phyloP scores from a whole-genome alignment of 2,329 filamentous ascomycete genomes.

The Penicillium sp. region DNA sequence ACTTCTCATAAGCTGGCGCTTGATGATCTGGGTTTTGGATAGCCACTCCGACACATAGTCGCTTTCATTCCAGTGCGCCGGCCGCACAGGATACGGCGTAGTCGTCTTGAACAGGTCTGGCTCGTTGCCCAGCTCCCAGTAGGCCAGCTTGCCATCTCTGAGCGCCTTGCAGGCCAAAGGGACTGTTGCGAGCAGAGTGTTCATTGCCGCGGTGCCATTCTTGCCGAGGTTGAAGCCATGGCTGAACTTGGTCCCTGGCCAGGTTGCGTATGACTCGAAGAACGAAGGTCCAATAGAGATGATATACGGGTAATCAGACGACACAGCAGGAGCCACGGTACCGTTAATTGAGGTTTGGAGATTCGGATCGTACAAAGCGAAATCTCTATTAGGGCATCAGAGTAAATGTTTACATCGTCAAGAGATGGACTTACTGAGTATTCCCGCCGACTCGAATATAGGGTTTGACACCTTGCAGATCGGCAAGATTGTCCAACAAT shows the following conservation, averaged over 20 bases:
- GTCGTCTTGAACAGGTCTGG: constrained; percentile 59
- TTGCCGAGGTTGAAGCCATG: constrained; percentile 62
- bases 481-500: constrained; percentile 56
- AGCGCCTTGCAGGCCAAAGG: constrained; percentile 58
- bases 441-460: constrained; percentile 65
- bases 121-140: constrained; percentile 65
- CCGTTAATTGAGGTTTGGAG: constrained; percentile 54
- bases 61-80: constrained; percentile 53
- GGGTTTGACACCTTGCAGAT: constrained; percentile 57
- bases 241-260: constrained; percentile 54
- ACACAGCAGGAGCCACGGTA: constrained; percentile 50
- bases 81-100: constrained; percentile 52
- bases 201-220: constrained; percentile 52
- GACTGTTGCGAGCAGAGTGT: constrained; percentile 55
- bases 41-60: constrained; percentile 59
- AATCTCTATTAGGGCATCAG: constrained; percentile 45
- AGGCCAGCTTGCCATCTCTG: constrained; percentile 49
- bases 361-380: constrained; percentile 57
- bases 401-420: background rate
- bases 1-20: constrained; percentile 42
- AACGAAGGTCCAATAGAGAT: constrained; percentile 60
- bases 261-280: constrained; percentile 62
- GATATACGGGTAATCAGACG: constrained; percentile 59
- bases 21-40: constrained; percentile 53
- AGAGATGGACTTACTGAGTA: constrained; percentile 47